Evolutionary conservation across 192 early-diverging fungal species (phyloP), one percentile per base, ranked within the genome.

Genomic region (Podila epigama): DNA sequence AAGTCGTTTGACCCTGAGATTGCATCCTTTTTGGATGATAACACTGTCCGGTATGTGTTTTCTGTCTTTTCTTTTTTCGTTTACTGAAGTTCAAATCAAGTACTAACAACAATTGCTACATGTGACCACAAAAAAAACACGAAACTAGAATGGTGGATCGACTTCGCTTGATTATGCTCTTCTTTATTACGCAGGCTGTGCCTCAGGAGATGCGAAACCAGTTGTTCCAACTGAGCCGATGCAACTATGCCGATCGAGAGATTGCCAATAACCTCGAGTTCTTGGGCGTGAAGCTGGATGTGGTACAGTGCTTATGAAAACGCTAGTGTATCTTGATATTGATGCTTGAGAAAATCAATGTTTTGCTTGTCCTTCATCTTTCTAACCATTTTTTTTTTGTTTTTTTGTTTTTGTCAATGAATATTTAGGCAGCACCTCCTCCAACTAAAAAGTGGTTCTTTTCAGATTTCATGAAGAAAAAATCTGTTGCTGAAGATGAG

Each of bases 1-100:
- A 89, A 85, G 61, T 86, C 94, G 22, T 82, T 91, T 40, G 85
- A 93, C 39, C 82, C 91, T 10, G 92, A 95, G 52, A 83, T 96
- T 82, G 83, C 89, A 6, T 89, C 90, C 13, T 80, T 92, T 29
- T 70, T 96, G 42, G 91, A 94, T 81, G 88, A 92, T 60, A 80
- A 83, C 36, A 75, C 70, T 36, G 86, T 84, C 33, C 92, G 75
- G 81, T 82, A 79, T 27, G 58, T 16, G 3, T 9, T 22, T 35
- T 11, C 28, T 31, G 12, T 31, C 20, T 52, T 25, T 56, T 3
- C 3, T 44, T 3, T 22, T 0, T 22, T 10, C 20, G 2, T 36
- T 34, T 51, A 36, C 18, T 18, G 27, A 18, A 31, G 6, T 50
- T 28, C 4, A 27, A n/a, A 37, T 36, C 20, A 36, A 20, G 7